These are phyloP conservation scores for Phlegmacium glaucopus DNA, from an alignment of 768 basidiomycete species.

Conservation along the genomic window DNA sequence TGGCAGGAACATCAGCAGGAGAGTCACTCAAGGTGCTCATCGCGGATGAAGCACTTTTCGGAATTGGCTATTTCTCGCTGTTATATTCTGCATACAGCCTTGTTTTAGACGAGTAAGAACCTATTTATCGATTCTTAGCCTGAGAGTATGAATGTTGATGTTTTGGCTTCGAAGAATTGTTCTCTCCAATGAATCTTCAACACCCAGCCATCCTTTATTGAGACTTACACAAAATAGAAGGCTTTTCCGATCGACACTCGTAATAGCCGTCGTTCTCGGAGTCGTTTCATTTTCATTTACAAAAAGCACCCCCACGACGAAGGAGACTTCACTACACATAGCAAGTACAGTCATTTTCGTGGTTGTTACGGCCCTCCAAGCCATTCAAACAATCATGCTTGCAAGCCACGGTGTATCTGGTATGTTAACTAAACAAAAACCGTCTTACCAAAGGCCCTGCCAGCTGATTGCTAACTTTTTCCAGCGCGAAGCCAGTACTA, in stretches of 20 bases:
- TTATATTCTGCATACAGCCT: constrained; percentile 39
- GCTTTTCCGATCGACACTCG: constrained; percentile 27
- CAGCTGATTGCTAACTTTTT: too few relatives aligned
- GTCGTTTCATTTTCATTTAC: constrained; percentile 19
- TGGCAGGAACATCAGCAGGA: constrained; percentile 30
- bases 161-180: constrained; percentile 12
- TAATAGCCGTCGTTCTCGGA: constrained; percentile 29
- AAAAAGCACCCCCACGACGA: constrained; percentile 7
- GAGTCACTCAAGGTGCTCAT: constrained; percentile 31
- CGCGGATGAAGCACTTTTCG: constrained; percentile 35
- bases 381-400: constrained; percentile 25
- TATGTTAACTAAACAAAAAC: constrained; percentile 5
- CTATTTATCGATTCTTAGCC: background rate
- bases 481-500: background rate
- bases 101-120: constrained; percentile 37
- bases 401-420: constrained; percentile 15
- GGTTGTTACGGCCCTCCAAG: constrained; percentile 30
- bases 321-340: constrained; percentile 25
- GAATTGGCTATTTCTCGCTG: constrained; percentile 42
- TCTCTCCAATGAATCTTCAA: constrained; percentile 9
- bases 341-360: constrained; percentile 36
- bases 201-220: constrained; percentile 13
- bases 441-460: too few relatives aligned
- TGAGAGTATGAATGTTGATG: background rate
- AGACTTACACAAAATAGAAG: constrained; percentile 25